A percentile compares a stretch with the other conserved stretches of the same genome.
These are phyloP conservation scores for Hypocreales sp. DNA, from an alignment of 2,329 filamentous ascomycete genomes.

Conservation along the genomic window DNA sequence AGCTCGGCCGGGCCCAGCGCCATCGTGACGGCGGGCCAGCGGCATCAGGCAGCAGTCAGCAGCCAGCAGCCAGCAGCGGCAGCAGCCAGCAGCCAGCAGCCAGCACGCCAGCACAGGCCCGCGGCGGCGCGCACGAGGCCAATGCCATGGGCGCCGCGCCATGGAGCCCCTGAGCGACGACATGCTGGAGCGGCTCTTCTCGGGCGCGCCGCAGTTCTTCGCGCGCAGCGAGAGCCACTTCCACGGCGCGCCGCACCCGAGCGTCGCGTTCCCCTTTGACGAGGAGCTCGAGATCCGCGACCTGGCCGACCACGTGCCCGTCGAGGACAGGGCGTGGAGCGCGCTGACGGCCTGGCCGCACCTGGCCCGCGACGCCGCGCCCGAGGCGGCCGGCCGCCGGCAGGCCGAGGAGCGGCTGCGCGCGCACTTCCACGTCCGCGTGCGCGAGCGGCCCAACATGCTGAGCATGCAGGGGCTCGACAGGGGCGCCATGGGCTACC, in stretches of 20 bases:
- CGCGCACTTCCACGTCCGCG: constrained; percentile 43
- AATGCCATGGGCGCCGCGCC: no score
- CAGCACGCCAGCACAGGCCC: no score
- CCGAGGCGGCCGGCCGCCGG: constrained; percentile 26
- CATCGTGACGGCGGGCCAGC: no score
- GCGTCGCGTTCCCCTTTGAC: constrained; percentile 54
- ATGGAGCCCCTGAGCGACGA: constrained; percentile 37
- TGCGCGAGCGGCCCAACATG: constrained; percentile 53
- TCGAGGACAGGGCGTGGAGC: constrained; percentile 48
- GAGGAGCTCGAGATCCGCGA: constrained; percentile 44
- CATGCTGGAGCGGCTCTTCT: constrained; percentile 56
- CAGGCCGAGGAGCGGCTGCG: constrained; percentile 27
- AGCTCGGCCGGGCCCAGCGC: no score
- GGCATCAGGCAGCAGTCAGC: no score
- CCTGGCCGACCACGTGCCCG: constrained; percentile 47
- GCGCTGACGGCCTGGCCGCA: constrained; percentile 48
- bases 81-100: no score
- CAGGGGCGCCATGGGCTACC: constrained; percentile 54
- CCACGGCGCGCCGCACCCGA: constrained; percentile 44
- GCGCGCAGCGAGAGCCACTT: constrained; percentile 43
- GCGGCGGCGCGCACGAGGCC: no score
- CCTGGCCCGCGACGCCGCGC: constrained; percentile 34
- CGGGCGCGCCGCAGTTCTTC: constrained; percentile 60
- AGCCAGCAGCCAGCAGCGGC: no score
- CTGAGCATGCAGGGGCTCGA: constrained; percentile 57